Conservation (phyloP, 1,139 yeast species). For the Suhomyces ambrosiae region DNA sequence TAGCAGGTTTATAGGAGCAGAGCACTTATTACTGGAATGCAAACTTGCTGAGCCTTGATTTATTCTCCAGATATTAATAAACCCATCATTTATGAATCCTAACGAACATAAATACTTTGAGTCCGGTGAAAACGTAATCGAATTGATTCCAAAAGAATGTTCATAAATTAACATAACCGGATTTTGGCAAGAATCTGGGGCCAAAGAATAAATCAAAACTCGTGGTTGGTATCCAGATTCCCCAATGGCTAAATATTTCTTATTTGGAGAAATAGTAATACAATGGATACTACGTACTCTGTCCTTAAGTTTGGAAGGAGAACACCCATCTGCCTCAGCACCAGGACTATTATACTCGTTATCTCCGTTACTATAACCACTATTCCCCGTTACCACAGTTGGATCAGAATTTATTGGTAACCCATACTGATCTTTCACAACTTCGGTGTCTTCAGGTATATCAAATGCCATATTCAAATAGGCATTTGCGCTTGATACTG, state of each 20-base stretch:
- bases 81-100: constrained; percentile 68
- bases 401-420: constrained; percentile 32
- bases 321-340: constrained; percentile 11
- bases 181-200: constrained; percentile 44
- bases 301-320: constrained; percentile 42
- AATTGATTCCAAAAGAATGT: constrained; percentile 63
- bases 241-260: constrained; percentile 59
- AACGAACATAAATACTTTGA: constrained; percentile 57
- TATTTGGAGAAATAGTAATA: constrained; percentile 57
- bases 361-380: constrained; percentile 5
- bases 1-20: constrained; percentile 55
- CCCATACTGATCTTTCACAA: constrained; percentile 36
- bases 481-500: constrained; percentile 30
- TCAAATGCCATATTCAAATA: constrained; percentile 31
- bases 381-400: constrained; percentile 23
- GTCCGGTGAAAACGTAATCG: constrained; percentile 59
- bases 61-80: constrained; percentile 59
- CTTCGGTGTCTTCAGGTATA: constrained; percentile 8
- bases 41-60: constrained; percentile 22
- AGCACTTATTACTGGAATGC: constrained; percentile 59
- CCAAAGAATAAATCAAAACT: constrained; percentile 59
- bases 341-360: constrained; percentile 4
- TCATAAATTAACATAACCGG: constrained; percentile 59
- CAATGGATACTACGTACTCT: constrained; percentile 57
- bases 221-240: constrained; percentile 70